Evolutionary conservation across 768 basidiomycete species (phyloP), one percentile per base, ranked within the genome.

Genomic region (Macrolepiota fuliginosa): DNA sequence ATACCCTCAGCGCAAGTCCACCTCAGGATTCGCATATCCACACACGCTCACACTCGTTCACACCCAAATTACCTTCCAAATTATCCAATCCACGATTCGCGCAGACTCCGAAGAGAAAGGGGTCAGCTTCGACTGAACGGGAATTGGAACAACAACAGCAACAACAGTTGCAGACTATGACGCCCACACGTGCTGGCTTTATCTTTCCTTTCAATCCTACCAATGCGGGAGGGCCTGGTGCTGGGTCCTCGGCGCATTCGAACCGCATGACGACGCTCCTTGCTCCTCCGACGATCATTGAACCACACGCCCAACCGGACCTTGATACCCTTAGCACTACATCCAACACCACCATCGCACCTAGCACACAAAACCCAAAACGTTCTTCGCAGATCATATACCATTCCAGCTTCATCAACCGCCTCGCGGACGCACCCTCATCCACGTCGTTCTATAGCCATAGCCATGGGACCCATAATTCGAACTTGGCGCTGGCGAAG

Each of bases 301-400:
- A 84, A 58, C 76, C 80, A 3, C 72, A 32, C 29, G 29, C 3
- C 29, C 29, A 56, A 67, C 66, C 0, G 35, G 5, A 62, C 40
- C 22, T 25, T 36, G 19, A 12, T 17, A 19, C 49, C 25, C 47
- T 24, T 11, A 22, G 12, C 22, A 5, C 22, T 24, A 2, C 22
- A 12, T 13, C 47, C 47, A 22, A 12, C 11, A 19, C 10, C 10
- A 39, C 24, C 15, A 12, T 32, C 11, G 52, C 17, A 24, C 25
- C 13, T 15, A 54, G 11, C 7, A 24, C 32, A 50, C 51, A 60
- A 11, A 78, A 83, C 54, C 68, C 76, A 15, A 88, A 81, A 66
- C 83, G 91, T 17, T 76, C 86, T 0, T 94, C 93, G 1, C 93
- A 96, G 72, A 88, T 94, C 58, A 78, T 93, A 12, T 87, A 88